Evolutionary conservation across 2,329 filamentous ascomycete species (phyloP).

Genomic region (Cladophialophora yegresii): DNA sequence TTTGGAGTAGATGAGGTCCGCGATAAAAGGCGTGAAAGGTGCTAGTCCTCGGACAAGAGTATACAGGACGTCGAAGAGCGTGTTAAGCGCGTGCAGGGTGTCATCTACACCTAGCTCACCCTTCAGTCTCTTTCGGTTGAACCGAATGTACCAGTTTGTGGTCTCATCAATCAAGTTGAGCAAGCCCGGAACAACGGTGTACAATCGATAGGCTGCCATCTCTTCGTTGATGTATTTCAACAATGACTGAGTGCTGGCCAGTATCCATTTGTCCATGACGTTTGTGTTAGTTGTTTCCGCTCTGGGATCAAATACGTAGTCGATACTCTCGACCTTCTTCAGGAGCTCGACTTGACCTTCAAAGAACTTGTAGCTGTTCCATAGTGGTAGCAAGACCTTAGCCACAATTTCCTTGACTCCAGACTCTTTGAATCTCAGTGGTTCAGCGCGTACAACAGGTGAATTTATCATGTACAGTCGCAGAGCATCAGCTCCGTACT

Average conservation of each 20-base stretch:
- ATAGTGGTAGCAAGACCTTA: constrained; percentile 79
- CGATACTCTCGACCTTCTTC: constrained; percentile 76
- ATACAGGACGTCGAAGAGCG: constrained; percentile 89
- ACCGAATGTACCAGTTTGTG: constrained; percentile 91
- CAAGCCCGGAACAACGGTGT: constrained; percentile 81
- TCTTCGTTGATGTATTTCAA: constrained; percentile 84
- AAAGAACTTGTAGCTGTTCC: constrained; percentile 94
- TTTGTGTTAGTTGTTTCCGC: constrained; percentile 74
- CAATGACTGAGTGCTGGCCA: constrained; percentile 81
- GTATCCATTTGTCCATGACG: constrained; percentile 89
- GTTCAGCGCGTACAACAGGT: constrained; percentile 81
- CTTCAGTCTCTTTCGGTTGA: constrained; percentile 83
- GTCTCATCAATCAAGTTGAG: constrained; percentile 80
- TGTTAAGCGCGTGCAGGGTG: constrained; percentile 87
- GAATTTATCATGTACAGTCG: constrained; percentile 92
- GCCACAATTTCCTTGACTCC: constrained; percentile 88
- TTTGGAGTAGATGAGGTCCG: constrained; percentile 88
- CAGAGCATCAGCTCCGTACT: constrained; percentile 85
- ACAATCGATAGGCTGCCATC: constrained; percentile 74
- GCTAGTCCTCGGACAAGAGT: constrained; percentile 85
- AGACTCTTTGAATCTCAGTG: constrained; percentile 78
- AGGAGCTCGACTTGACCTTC: constrained; percentile 78
- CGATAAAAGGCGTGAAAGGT: constrained; percentile 93
- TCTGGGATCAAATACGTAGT: constrained; percentile 72
- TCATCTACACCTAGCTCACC: constrained; percentile 83